These are phyloP conservation scores for Lactifluus volemus DNA, from an alignment of 768 basidiomycete species.

Conservation along the genomic window DNA sequence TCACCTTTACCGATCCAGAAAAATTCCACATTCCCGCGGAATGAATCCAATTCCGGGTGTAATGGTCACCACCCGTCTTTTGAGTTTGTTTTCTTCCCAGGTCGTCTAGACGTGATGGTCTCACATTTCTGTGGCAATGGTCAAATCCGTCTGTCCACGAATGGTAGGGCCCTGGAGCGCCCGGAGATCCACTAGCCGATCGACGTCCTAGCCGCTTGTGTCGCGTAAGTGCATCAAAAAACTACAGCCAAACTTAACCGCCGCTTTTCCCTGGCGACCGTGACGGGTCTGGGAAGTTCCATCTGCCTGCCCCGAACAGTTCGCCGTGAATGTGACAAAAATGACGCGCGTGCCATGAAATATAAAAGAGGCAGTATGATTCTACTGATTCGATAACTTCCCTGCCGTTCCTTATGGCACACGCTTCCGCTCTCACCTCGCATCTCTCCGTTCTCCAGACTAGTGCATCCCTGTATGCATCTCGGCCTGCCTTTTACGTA, in stretches of 20 bases:
- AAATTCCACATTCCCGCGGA: constrained; percentile 17
- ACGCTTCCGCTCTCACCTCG: constrained; percentile 23
- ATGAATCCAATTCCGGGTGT: constrained; percentile 15
- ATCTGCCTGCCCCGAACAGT: constrained; percentile 17
- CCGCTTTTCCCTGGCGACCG: constrained; percentile 17
- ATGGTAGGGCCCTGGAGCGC: constrained; percentile 16
- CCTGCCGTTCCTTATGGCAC: constrained; percentile 10
- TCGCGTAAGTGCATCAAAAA: constrained; percentile 17
- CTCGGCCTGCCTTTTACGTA: constrained; percentile 49
- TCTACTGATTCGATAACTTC: neutral
- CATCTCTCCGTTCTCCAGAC: constrained; percentile 59
- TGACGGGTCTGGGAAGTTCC: constrained; percentile 20
- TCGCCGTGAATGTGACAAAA: constrained; percentile 12
- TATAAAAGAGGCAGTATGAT: constrained; percentile 17
- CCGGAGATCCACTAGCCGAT: constrained; percentile 17
- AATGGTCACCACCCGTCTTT: constrained; percentile 7
- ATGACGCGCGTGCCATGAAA: constrained; percentile 7
- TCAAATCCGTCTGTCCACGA: constrained; percentile 10
- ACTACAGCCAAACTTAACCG: constrained; percentile 7
- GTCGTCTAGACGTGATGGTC: constrained; percentile 14
- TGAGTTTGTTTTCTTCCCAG: constrained; percentile 9
- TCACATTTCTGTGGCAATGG: constrained; percentile 14
- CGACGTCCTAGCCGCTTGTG: constrained; percentile 9
- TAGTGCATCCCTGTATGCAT: constrained; percentile 41
- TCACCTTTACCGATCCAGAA: constrained; percentile 14